These are phyloP conservation scores for Fulvia fulva DNA, from an alignment of 2,329 filamentous ascomycete genomes.

Conservation along the genomic window DNA sequence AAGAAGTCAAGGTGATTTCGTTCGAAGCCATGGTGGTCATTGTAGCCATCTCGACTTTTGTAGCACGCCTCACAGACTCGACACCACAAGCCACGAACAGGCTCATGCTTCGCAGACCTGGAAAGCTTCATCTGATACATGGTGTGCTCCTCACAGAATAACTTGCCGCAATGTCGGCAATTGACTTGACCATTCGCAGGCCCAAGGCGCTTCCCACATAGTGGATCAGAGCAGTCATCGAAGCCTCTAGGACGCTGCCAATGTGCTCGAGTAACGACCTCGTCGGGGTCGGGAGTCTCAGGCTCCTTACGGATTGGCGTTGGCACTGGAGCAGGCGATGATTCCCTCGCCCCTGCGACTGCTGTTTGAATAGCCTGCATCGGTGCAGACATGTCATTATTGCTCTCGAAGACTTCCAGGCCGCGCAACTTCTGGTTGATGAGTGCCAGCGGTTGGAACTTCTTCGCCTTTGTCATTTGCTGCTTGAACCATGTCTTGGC, in stretches of 20 bases:
- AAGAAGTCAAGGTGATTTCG: slow-evolving; percentile 73
- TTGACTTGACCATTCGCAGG: slow-evolving; percentile 81
- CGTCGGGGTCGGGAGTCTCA: slow-evolving; percentile 68
- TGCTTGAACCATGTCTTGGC: slow-evolving; percentile 97
- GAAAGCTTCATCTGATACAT: slow-evolving; percentile 99
- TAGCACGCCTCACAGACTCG: slow-evolving; percentile 98
- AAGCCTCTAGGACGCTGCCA: slow-evolving; percentile 76
- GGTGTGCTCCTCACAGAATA: slow-evolving; percentile 96
- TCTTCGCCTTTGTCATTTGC: slow-evolving; percentile 88
- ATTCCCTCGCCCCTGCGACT: slow-evolving; percentile 21
- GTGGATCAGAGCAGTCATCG: slow-evolving; percentile 81
- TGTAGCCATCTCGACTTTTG: slow-evolving; percentile 93
- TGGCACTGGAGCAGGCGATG: slow-evolving; percentile 29
- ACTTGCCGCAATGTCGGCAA: slow-evolving; percentile 83
- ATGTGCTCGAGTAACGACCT: slow-evolving; percentile 79
- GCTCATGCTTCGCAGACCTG: slow-evolving; percentile 81
- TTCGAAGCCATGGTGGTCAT: slow-evolving; percentile 63
- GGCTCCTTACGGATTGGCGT: slow-evolving; percentile 34
- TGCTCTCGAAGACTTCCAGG: slow-evolving; percentile 89
- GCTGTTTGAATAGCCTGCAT: slow-evolving; percentile 11
- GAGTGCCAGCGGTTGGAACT: slow-evolving; percentile 84
- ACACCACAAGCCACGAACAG: slow-evolving; percentile 86
- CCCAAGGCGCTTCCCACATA: slow-evolving; percentile 76
- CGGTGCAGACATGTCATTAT: slow-evolving; percentile 56
- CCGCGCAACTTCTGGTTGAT: slow-evolving; percentile 92